A percentile compares a stretch with the other conserved stretches of the same genome.
phyloP scores from a whole-genome alignment of 1,139 yeast genomes.

The Suhomyces kunorum region DNA sequence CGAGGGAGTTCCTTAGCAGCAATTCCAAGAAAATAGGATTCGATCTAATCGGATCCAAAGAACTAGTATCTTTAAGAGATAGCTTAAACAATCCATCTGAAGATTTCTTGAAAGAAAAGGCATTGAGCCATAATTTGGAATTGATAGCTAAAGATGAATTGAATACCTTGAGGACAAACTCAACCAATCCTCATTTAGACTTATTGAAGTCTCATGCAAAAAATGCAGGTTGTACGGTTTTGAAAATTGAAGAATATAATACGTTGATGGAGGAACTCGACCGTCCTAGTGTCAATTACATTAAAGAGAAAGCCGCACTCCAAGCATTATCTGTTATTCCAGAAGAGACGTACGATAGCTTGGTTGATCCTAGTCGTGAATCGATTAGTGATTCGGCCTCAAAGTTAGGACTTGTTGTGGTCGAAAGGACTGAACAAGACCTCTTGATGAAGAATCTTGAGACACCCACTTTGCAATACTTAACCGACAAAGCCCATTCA shows the following conservation, averaged over 20 bases:
- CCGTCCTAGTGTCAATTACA: conserved; percentile 14
- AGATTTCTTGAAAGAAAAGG: conserved; percentile 21
- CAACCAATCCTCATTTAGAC: conserved; percentile 25
- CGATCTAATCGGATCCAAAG: conserved; percentile 6
- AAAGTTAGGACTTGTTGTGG: conserved; percentile 19
- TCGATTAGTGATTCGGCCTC: conserved; percentile 18
- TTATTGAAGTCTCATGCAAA: conserved; percentile 21
- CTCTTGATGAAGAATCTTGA: conserved; percentile 19
- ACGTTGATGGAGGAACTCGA: conserved; percentile 13
- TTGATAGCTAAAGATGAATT: conserved; percentile 14
- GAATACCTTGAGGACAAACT: conserved; percentile 12
- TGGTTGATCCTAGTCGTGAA: conserved; percentile 24
- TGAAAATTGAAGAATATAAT: conserved; percentile 23
- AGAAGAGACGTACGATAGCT: conserved; percentile 22
- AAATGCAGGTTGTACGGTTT: conserved; percentile 20
- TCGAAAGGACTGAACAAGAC: conserved; percentile 19
- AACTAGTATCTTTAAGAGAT: conserved; percentile 8
- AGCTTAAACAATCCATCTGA: conserved; percentile 25
- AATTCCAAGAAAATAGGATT: conserved; percentile 11
- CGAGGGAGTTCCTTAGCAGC: conserved; percentile 12
- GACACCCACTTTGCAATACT: conserved; percentile 28
- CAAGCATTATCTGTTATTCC: conserved; percentile 24
- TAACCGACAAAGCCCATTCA: conserved; percentile 22
- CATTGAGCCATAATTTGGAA: conserved; percentile 6
- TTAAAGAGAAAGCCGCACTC: conserved; percentile 23